Base-by-base conservation (phyloP, 2,329 filamentous ascomycete genomes). In the Davidsoniella neocaledoniae region DNA sequence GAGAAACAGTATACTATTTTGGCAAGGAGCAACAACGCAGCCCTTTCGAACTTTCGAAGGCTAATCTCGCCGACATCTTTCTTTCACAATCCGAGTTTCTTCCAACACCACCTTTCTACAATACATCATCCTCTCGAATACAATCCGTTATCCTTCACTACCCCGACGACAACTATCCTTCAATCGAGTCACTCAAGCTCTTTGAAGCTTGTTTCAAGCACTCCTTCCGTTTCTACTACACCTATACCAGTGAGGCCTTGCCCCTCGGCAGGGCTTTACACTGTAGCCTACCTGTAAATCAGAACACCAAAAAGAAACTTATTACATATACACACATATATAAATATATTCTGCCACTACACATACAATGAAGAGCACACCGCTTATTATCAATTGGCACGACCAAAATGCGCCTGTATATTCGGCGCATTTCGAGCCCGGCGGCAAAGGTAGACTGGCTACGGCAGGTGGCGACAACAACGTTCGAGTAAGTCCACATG, bases 301-400 rank as follows among this genome's bases (percentile, higher is more conserved):
- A 16, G 17, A 37, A 19, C 42, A 46, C 51, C 41, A 50, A 48
- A 51, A 48, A 43, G 19, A 43, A 37, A 52, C 44, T 48, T 48
- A 55, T 48, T 7, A 37, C 10, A 45, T 12, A 10, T 33, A 33
- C 3, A 21, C 21, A 21, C 21, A 21, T 21, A 12, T 5, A 3
- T 17, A 41, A 41, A 19, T 25, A 17, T 12, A 21, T 14, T n/a
- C 23, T 33, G 14, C 26, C 17, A 14, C 16, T 50, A 44, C 45
- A 58, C 61, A 61, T 66, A 71, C 65, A 63, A 98, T 98, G 91
- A 96, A 94, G 76, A 88, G 87, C 62, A 82, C 86, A 61, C 90
- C 91, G 59, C 76, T 98, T 58, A 90, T 96, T 63, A 90, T 98
- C 68, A 86, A 93, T 72, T 98, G 91, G 91, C 93, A 98, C 68